Evolutionary conservation across 2,329 filamentous ascomycete genomes (phyloP), one percentile per base, ranked within the genome.

Genomic region (Calonectria leucothoes): DNA sequence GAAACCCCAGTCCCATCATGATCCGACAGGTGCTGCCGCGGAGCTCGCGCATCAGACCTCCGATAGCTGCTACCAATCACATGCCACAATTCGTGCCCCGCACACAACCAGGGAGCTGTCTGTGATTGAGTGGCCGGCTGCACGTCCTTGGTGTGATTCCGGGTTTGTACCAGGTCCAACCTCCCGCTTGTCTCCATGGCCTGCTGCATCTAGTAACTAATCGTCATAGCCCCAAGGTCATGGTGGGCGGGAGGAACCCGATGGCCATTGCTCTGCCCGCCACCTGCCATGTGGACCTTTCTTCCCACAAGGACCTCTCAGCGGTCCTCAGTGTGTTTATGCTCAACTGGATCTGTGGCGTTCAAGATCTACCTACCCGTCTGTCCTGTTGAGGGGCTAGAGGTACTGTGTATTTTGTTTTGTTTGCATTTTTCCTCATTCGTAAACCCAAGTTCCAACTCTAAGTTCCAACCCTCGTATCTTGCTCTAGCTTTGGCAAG

Each of bases 61-160:
- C 55, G 66, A 51, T 59, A 74, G 71, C 70, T 76, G 25, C 69
- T 71, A n/a, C 78, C 75, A 79, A 79, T 79, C 66, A 77, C 64
- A 65, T 72, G 52, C 5, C 31, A 61, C 48, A 65, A 68, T 61
- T 57, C 27, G 3, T 63, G 64, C 76, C 75, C 77, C 74, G 73
- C 75, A 70, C 33, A 25, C 35, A 6, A 45, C 70, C 52, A 67
- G 37, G 70, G 66, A 72, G 29, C 70, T 35, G 49, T 64, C 17
- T 69, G 66, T 49, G 49, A 42, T 48, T 68, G 39, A 37, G 57
- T 65, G 49, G 33, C 37, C 61, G 52, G 31, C 35, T 65, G 61
- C 59, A 51, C 31, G 52, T 55, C 39, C 48, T 66, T 33, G 25
- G n/a, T 17, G 17, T 20, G n/a, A 23, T 57, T 59, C 59, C 29